Evolutionary conservation across 2,329 filamentous ascomycete species (phyloP).

Genomic region (Graphiopsis chlorocephala): DNA sequence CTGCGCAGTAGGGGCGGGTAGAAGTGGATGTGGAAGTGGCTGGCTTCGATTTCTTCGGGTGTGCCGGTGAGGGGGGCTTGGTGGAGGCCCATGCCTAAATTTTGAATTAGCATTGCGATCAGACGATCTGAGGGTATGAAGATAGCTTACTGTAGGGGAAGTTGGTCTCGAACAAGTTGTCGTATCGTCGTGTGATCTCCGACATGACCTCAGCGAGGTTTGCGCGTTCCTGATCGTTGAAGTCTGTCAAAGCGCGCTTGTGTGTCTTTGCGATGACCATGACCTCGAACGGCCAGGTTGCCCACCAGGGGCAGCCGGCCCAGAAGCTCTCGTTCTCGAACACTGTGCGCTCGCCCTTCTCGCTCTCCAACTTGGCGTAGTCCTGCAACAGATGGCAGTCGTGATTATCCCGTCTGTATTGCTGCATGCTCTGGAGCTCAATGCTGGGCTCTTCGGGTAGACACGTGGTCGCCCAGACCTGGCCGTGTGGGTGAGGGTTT

Average conservation of each 20-base stretch:
- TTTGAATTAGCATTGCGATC: conserved; percentile 22
- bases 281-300: conserved; percentile 93
- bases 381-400: conserved; percentile 78
- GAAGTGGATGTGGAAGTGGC: conserved; percentile 96
- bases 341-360: conserved; percentile 80
- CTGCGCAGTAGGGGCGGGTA: conserved; percentile 91
- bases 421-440: conserved; percentile 74
- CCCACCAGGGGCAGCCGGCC: conserved; percentile 96
- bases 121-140: background rate
- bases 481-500: conserved; percentile 95
- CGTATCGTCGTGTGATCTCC: conserved; percentile 86
- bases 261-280: conserved; percentile 84
- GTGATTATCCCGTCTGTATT: conserved; percentile 70
- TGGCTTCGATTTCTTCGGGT: conserved; percentile 78
- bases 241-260: conserved; percentile 78
- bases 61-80: conserved; percentile 85
- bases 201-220: conserved; percentile 80
- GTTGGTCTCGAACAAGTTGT: conserved; percentile 94
- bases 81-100: conserved; percentile 80
- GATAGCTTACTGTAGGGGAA: conserved; percentile 79
- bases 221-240: conserved; percentile 66
- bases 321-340: conserved; percentile 84
- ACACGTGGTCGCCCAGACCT: conserved; percentile 91
- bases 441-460: conserved; percentile 84
- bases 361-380: conserved; percentile 78